Conservation (phyloP, 768 basidiomycete species). For the Suillus lakei region DNA sequence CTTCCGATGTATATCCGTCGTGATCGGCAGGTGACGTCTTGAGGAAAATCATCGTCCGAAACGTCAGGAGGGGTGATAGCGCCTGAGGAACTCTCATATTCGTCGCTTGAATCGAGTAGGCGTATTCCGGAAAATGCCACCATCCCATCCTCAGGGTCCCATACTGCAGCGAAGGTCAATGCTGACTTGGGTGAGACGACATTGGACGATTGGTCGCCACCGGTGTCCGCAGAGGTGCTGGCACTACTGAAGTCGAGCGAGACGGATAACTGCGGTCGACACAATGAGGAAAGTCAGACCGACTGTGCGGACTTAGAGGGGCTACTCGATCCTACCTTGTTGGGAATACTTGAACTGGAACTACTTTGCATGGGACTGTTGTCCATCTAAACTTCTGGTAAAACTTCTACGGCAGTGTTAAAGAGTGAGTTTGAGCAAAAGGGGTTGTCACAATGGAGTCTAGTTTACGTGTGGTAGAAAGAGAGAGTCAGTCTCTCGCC, state of each 20-base stretch:
- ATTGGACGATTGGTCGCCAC: constrained; percentile 55
- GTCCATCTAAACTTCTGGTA: background rate
- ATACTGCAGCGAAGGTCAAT: constrained; percentile 63
- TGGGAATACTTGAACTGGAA: background rate
- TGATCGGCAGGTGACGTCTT: constrained; percentile 18
- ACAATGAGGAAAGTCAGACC: background rate
- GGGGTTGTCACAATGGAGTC: background rate
- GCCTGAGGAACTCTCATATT: constrained; percentile 19
- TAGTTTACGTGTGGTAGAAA: background rate
- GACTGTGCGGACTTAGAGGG: background rate
- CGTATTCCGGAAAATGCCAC: constrained; percentile 59
- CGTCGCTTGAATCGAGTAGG: constrained; percentile 39
- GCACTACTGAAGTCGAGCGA: constrained; percentile 25
- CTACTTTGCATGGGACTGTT: background rate
- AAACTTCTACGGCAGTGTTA: background rate
- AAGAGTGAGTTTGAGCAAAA: background rate
- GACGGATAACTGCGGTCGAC: constrained; percentile 23
- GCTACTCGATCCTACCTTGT: constrained; percentile 20
- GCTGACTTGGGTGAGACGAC: constrained; percentile 59
- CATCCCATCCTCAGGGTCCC: constrained; percentile 61
- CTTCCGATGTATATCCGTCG: constrained; percentile 20
- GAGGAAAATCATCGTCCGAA: constrained; percentile 25
- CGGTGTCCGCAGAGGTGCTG: constrained; percentile 11
- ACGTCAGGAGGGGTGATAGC: constrained; percentile 13
- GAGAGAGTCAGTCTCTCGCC: background rate